Conservation (phyloP, 148 eudicot genomes). For the Camellia lanceoleosa region DNA sequence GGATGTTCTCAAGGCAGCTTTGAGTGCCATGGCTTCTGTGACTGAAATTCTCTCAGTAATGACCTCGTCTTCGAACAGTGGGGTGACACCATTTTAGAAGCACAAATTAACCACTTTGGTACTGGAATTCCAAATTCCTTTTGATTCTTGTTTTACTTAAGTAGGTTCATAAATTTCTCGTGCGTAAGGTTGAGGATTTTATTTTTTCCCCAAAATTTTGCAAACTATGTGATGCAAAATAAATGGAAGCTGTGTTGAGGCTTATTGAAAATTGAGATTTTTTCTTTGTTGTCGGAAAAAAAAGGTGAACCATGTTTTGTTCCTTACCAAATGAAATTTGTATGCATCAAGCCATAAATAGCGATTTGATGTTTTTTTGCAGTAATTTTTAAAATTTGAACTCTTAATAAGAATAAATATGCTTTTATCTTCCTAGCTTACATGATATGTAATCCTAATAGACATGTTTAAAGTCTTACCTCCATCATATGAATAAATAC, state of each 20-base stretch:
- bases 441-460: too few species aligned
- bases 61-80: constrained; percentile 52
- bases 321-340: too few species aligned
- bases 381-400: too few species aligned
- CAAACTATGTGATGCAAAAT: not conserved
- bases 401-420: too few species aligned
- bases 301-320: too few species aligned
- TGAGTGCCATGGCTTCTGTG: constrained; percentile 89
- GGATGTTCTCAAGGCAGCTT: constrained; percentile 80
- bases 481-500: too few species aligned
- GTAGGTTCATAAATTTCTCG: not conserved
- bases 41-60: constrained; percentile 77
- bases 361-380: too few species aligned
- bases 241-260: constrained; percentile 2
- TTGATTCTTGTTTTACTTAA: not conserved
- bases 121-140: too few species aligned
- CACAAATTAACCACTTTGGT: not conserved
- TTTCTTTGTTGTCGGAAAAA: not conserved
- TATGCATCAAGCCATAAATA: too few species aligned
- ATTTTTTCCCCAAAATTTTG: not conserved
- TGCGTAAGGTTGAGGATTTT: not conserved
- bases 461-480: too few species aligned
- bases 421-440: too few species aligned
- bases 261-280: not conserved
- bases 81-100: constrained; percentile 34